These are phyloP conservation scores for Arachnomyces sp. DNA, from an alignment of 2,329 filamentous ascomycete species.

Conservation along the genomic window DNA sequence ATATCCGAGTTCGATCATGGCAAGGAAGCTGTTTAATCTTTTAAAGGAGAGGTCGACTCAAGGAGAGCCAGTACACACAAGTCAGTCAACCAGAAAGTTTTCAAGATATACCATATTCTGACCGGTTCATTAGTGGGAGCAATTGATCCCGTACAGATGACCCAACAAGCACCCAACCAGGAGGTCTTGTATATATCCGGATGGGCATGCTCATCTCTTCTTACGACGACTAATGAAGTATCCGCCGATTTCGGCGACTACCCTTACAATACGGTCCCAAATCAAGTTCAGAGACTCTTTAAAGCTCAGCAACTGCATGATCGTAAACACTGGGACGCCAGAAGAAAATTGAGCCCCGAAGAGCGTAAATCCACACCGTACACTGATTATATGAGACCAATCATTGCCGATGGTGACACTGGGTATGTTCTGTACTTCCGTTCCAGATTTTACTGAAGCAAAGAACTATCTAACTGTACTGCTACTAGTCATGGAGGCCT, in stretches of 20 bases:
- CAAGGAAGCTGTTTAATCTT: conserved; percentile 85
- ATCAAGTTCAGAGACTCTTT: conserved; percentile 91
- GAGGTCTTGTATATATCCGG: conserved; percentile 94
- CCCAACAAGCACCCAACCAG: conserved; percentile 91
- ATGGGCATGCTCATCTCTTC: conserved; percentile 91
- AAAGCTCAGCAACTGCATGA: conserved; percentile 97
- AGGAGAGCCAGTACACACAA: conserved; percentile 87
- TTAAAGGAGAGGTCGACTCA: conserved; percentile 68
- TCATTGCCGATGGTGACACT: conserved; percentile 93
- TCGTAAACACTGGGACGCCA: conserved; percentile 83
- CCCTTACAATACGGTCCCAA: conserved; percentile 97
- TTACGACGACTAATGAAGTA: conserved; percentile 94
- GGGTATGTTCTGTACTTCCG: conserved; percentile 41
- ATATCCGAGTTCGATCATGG: conserved; percentile 92
- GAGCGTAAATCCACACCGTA: conserved; percentile 73
- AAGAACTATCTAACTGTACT: neutral
- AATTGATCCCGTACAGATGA: conserved; percentile 99
- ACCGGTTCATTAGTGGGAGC: conserved; percentile 65
- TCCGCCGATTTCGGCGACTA: conserved; percentile 98
- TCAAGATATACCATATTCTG: neutral
- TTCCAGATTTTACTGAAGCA: neutral
- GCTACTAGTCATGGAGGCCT: conserved; percentile 69
- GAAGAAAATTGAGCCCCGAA: conserved; percentile 67
- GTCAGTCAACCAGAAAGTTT: conserved; percentile 43
- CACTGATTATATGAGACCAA: conserved; percentile 85